Conservation (phyloP, 257 asterid genomes). For the Petunia axillaris region DNA sequence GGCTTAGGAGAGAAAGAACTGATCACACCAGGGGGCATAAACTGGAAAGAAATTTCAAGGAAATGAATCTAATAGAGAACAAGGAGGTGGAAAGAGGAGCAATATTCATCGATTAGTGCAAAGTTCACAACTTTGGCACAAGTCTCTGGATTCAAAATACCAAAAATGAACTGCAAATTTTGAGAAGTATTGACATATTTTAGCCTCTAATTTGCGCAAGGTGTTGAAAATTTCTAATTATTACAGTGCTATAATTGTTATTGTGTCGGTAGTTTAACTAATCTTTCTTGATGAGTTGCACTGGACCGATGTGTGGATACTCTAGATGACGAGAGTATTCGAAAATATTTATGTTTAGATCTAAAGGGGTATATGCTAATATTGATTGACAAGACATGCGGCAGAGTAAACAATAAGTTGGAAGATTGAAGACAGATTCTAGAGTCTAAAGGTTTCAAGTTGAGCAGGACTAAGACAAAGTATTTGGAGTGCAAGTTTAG, state of each 20-base stretch:
- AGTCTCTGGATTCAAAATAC: neutral
- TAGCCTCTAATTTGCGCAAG: neutral
- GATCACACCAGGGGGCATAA: neutral
- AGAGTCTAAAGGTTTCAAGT: too few relatives aligned
- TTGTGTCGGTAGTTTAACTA: slow-evolving; percentile 6
- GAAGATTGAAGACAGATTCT: too few relatives aligned
- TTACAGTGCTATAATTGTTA: neutral
- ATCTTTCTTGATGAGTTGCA: neutral
- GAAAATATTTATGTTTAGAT: neutral
- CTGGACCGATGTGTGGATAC: neutral
- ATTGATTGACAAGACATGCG: too few relatives aligned
- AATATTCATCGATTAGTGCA: neutral
- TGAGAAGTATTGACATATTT: neutral
- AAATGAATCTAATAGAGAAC: neutral
- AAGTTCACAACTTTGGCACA: neutral
- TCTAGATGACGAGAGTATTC: neutral
- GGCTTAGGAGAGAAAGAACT: neutral
- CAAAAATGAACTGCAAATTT: slow-evolving; percentile 16
- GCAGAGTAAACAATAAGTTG: too few relatives aligned
- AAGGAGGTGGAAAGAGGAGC: neutral
- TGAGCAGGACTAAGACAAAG: too few relatives aligned
- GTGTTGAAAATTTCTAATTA: neutral
- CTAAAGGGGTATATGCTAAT: neutral
- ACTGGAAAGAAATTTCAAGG: neutral
- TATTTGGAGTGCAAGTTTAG: too few relatives aligned